Evolutionary conservation across 148 eudicot species (phyloP).

Genomic region (Fallopia convolvulus): DNA sequence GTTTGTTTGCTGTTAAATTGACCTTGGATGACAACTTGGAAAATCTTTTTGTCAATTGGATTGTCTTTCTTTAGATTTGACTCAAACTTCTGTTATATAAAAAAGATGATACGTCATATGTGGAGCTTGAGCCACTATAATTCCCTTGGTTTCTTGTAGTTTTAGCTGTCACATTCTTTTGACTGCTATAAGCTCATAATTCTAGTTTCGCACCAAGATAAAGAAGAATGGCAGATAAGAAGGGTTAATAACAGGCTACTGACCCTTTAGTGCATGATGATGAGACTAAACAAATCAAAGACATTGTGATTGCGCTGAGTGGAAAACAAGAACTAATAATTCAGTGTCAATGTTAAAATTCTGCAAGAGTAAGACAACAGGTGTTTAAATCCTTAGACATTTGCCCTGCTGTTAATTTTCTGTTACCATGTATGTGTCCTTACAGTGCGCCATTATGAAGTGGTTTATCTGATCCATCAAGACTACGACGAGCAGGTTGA

Average conservation of each 20-base stretch:
- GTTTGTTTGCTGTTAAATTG: not conserved
- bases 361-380: too few relatives aligned
- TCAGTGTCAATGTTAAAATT: not conserved
- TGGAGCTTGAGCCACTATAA: not conserved
- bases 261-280: not conserved
- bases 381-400: not conserved
- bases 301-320: not conserved
- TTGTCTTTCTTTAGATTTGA: not conserved
- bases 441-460: constrained; percentile 91
- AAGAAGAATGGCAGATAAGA: not conserved
- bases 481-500: constrained; percentile 60
- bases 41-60: not conserved
- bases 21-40: not conserved
- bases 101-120: not conserved
- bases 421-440: not conserved
- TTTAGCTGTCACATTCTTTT: not conserved
- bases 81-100: not conserved
- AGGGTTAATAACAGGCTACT: not conserved
- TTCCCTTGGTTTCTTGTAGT: not conserved
- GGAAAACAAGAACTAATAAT: not conserved
- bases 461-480: constrained; percentile 84
- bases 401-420: not conserved
- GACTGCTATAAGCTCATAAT: not conserved
- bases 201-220: not conserved
- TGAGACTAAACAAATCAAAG: not conserved